Evolutionary conservation across 331 rosid species (phyloP).

Genomic region (Rosa hybrid): DNA sequence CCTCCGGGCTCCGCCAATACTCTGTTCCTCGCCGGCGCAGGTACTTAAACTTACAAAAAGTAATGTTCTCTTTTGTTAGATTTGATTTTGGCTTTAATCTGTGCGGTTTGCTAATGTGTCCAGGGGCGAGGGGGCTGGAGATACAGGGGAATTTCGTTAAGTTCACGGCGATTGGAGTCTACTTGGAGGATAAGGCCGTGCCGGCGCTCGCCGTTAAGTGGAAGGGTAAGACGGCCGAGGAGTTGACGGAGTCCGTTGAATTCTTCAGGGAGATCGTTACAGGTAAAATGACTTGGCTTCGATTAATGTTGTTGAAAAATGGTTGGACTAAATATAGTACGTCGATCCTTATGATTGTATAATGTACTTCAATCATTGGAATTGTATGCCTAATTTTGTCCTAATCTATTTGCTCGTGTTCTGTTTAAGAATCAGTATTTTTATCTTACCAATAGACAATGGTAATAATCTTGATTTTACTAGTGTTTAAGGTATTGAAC

Average conservation of each 20-base stretch:
- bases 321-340: neutral
- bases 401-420: neutral
- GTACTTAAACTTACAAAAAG: conserved; percentile 13
- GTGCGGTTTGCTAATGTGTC: neutral
- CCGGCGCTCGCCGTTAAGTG: conserved; percentile 64
- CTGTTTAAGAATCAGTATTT: neutral
- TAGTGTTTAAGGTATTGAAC: neutral
- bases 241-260: conserved; percentile 53
- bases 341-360: neutral
- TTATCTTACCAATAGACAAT: neutral
- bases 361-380: neutral
- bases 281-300: conserved; percentile 36
- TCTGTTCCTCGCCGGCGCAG: conserved; percentile 80
- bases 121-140: conserved; percentile 67
- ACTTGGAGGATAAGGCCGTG: conserved; percentile 58
- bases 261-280: conserved; percentile 76
- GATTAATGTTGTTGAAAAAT: neutral
- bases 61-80: no score
- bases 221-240: conserved; percentile 46
- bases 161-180: conserved; percentile 70
- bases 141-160: conserved; percentile 68
- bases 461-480: neutral
- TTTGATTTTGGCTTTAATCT: neutral
- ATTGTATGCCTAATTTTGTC: neutral
- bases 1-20: conserved; percentile 50